phyloP scores from a whole-genome alignment of 2,329 filamentous ascomycete species.

The Cladobotryum protrusum region DNA sequence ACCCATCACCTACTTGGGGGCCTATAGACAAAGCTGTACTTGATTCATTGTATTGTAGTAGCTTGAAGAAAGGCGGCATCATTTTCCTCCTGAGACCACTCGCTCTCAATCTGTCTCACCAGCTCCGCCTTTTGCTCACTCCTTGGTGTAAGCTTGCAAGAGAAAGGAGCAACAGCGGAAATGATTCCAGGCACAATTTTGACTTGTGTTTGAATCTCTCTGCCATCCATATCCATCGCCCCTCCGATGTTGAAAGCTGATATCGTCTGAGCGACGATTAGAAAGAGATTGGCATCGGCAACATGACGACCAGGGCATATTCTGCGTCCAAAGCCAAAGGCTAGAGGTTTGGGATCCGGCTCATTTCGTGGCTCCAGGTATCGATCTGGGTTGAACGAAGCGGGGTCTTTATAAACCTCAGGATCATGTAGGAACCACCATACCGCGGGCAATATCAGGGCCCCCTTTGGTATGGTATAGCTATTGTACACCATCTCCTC shows the following conservation, averaged over 20 bases:
- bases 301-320: slow-evolving; percentile 24
- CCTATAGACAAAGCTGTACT: too few species aligned
- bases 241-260: slow-evolving; percentile 37
- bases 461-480: background rate
- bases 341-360: slow-evolving; percentile 3
- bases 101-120: too few species aligned
- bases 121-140: too few species aligned
- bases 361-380: slow-evolving; percentile 20
- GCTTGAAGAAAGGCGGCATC: too few species aligned
- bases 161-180: too few species aligned
- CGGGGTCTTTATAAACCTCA: slow-evolving; percentile 35
- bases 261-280: slow-evolving; percentile 34
- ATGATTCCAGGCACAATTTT: too few species aligned
- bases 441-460: background rate
- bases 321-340: slow-evolving; percentile 26
- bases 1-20: too few species aligned
- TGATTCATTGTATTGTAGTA: too few species aligned
- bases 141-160: too few species aligned
- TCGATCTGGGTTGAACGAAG: slow-evolving; percentile 22
- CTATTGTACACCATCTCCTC: background rate
- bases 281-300: slow-evolving; percentile 19
- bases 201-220: too few species aligned
- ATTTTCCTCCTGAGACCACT: too few species aligned
- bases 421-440: slow-evolving; percentile 4
- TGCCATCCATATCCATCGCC: background rate